These are phyloP conservation scores for Rhodotorula kratochvilovae DNA, from an alignment of 768 basidiomycete species.

Conservation along the genomic window DNA sequence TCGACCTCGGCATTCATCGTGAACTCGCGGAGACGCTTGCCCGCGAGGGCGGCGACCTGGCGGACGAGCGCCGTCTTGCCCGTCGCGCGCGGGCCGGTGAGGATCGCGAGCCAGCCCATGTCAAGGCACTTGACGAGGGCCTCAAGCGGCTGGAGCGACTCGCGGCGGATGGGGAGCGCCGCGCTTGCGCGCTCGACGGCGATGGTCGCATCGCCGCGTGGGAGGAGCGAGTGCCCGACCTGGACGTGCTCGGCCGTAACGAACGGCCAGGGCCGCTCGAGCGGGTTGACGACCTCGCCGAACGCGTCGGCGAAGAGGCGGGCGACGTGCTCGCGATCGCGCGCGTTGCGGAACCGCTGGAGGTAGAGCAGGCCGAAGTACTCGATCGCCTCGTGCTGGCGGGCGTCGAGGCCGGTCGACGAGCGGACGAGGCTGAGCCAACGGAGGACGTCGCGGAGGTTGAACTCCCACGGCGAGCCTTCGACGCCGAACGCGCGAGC, in stretches of 20 bases:
- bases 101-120: conserved; percentile 79
- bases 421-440: conserved; percentile 61
- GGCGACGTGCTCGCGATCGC: conserved; percentile 56
- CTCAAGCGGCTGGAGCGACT: conserved; percentile 64
- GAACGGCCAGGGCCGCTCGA: conserved; percentile 45
- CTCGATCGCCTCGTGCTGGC: conserved; percentile 53
- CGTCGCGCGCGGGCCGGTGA: conserved; percentile 66
- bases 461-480: conserved; percentile 88
- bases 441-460: conserved; percentile 85
- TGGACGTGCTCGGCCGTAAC: conserved; percentile 51
- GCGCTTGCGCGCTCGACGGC: conserved; percentile 49
- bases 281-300: conserved; percentile 55
- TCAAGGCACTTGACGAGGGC: conserved; percentile 67
- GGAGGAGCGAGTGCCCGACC: conserved; percentile 60
- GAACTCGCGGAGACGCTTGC: conserved; percentile 66
- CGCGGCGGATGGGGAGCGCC: conserved; percentile 53
- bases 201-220: conserved; percentile 44
- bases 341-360: conserved; percentile 71
- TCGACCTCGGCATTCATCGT: conserved; percentile 81
- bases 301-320: conserved; percentile 48
- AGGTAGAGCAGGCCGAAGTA: conserved; percentile 72
- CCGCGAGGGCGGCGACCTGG: conserved; percentile 64
- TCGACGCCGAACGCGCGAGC: conserved; percentile 56
- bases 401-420: conserved; percentile 46
- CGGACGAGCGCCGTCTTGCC: conserved; percentile 78